Evolutionary conservation across 1,284 basidiomycete genomes (phyloP).

Genomic region (Rhodofomes roseus): DNA sequence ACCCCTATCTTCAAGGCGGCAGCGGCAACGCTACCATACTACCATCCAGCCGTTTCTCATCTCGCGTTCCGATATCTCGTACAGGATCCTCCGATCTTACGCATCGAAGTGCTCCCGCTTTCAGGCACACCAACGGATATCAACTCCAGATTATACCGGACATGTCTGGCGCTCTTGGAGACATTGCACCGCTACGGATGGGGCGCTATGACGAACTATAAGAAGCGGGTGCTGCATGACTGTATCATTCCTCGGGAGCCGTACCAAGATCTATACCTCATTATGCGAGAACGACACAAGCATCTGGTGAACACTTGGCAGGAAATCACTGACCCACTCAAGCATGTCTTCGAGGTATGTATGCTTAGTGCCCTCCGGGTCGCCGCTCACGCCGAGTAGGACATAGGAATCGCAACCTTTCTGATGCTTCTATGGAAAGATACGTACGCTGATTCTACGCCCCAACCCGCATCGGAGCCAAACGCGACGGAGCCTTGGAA

Average conservation of each 20-base stretch:
- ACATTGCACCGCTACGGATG: slow-evolving; percentile 83
- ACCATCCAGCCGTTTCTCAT: slow-evolving; percentile 71
- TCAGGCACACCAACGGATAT: slow-evolving; percentile 46
- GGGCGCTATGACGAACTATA: slow-evolving; percentile 77
- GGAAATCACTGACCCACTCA: slow-evolving; percentile 78
- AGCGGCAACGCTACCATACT: slow-evolving; percentile 66
- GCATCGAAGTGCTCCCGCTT: slow-evolving; percentile 56
- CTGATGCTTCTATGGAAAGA: slow-evolving; percentile 89
- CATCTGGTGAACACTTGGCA: slow-evolving; percentile 72
- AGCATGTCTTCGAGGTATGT: slow-evolving; percentile 82
- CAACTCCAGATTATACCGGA: slow-evolving; percentile 72
- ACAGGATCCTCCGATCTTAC: slow-evolving; percentile 25
- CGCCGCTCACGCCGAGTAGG: slow-evolving; percentile 35
- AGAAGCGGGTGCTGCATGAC: slow-evolving; percentile 87
- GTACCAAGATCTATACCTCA: slow-evolving; percentile 89
- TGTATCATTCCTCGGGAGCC: slow-evolving; percentile 69
- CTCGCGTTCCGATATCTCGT: slow-evolving; percentile 66
- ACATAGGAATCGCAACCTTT: slow-evolving; percentile 91
- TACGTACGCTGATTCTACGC: slow-evolving; percentile 41
- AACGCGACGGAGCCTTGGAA: slow-evolving; percentile 46
- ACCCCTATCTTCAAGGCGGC: slow-evolving; percentile 52
- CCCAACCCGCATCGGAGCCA: slow-evolving; percentile 4
- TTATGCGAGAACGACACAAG: slow-evolving; percentile 82
- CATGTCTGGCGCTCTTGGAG: slow-evolving; percentile 77
- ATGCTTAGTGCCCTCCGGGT: neutral